These are phyloP conservation scores for Ganoderma multipileum DNA, from an alignment of 1,284 basidiomycete genomes.

Conservation along the genomic window DNA sequence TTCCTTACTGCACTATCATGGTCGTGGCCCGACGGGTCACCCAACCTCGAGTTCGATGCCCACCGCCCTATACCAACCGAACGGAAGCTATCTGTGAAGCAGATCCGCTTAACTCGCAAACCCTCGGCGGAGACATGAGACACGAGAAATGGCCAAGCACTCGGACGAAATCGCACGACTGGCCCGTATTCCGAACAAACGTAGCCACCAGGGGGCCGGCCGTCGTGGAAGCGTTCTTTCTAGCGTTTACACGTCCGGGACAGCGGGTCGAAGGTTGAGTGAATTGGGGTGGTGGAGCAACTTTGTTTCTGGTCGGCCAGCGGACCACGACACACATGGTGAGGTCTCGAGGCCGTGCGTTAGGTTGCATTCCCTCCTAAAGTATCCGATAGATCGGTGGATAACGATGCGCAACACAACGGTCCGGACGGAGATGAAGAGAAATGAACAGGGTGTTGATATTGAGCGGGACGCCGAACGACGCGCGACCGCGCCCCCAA, in stretches of 20 bases:
- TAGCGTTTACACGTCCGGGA: not conserved
- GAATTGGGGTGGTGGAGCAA: not conserved
- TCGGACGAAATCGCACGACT: not conserved
- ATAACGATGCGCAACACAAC: not conserved
- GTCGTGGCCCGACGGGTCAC: not conserved
- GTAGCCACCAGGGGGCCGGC: not conserved
- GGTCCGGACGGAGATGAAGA: not conserved
- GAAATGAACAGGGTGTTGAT: not conserved
- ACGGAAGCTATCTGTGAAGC: not conserved
- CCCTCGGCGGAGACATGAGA: slow-evolving; percentile 1
- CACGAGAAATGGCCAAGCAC: not conserved
- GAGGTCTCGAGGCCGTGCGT: not conserved
- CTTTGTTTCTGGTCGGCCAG: not conserved
- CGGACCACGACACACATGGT: not conserved
- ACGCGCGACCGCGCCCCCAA: not conserved
- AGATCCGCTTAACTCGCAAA: not conserved
- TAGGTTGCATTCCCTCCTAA: not conserved
- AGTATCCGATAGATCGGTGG: slow-evolving; percentile 9
- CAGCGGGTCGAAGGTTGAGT: not conserved
- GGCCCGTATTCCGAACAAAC: not conserved
- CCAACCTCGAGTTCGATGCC: not conserved
- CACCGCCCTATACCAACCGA: not conserved
- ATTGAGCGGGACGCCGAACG: not conserved
- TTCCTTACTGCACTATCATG: not conserved
- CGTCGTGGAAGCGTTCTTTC: not conserved